A percentile compares a stretch with the other conserved stretches of the same genome.
Conservation (phyloP, 257 asterid species). For the Ilex aquifolium region DNA sequence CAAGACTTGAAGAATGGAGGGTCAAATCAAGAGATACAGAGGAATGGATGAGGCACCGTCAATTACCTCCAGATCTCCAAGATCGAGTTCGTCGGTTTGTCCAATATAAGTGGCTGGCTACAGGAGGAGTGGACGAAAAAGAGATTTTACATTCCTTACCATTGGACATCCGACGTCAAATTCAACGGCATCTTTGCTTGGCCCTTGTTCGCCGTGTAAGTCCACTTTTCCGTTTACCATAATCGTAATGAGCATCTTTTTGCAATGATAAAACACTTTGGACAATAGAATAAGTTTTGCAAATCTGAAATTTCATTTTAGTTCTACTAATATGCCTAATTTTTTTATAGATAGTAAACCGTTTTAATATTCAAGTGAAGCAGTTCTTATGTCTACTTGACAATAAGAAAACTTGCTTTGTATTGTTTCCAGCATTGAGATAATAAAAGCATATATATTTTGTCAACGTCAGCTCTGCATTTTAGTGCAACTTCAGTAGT, state of each 20-base stretch:
- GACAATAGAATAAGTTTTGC: too few species aligned
- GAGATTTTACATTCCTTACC: conserved; percentile 66
- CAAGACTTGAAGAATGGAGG: conserved; percentile 94
- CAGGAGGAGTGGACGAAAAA: conserved; percentile 83
- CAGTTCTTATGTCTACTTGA: too few species aligned
- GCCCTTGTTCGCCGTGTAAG: conserved; percentile 89
- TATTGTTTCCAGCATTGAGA: too few species aligned
- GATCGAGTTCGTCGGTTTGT: conserved; percentile 76
- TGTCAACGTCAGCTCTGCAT: too few species aligned
- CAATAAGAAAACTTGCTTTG: too few species aligned
- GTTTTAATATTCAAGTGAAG: background rate
- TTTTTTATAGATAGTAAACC: too few species aligned
- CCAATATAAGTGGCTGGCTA: conserved; percentile 79
- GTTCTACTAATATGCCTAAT: too few species aligned
- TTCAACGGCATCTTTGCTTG: conserved; percentile 83
- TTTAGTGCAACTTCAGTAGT: too few species aligned
- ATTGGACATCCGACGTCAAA: conserved; percentile 63
- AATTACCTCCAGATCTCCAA: conserved; percentile 69
- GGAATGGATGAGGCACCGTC: conserved; percentile 96
- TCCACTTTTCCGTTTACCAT: background rate
- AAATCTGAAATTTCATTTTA: too few species aligned
- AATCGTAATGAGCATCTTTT: background rate
- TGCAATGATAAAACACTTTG: background rate
- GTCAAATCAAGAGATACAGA: conserved; percentile 75
- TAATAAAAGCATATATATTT: too few species aligned